Evolutionary conservation across 176 grass and related monocot species (phyloP).

Genomic region (Pontederia paniculata): DNA sequence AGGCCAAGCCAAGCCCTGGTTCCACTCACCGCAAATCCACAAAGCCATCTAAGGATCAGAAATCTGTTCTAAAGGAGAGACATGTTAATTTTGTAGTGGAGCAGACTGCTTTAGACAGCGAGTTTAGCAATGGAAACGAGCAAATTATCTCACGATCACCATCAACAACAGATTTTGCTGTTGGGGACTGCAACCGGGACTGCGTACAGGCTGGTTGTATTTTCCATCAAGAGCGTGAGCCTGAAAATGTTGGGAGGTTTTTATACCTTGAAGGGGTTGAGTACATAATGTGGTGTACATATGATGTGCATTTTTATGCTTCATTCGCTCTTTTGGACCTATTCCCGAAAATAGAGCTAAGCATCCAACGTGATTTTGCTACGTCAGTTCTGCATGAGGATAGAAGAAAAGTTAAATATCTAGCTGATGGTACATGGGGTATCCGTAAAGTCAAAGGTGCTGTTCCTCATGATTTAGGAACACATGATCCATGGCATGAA

Average conservation of each 20-base stretch:
- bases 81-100: neutral
- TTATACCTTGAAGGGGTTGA: slow-evolving; percentile 94
- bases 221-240: slow-evolving; percentile 25
- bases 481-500: slow-evolving; percentile 93
- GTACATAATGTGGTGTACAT: slow-evolving; percentile 97
- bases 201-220: slow-evolving; percentile 23
- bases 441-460: slow-evolving; percentile 77
- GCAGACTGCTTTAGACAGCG: slow-evolving; percentile 7
- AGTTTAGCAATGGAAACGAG: slow-evolving; percentile 15
- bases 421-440: slow-evolving; percentile 82
- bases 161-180: slow-evolving; percentile 21
- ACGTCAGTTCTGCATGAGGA: slow-evolving; percentile 78
- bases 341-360: slow-evolving; percentile 90
- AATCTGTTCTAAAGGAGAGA: slow-evolving; percentile 5
- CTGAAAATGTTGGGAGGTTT: slow-evolving; percentile 86
- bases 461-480: slow-evolving; percentile 92
- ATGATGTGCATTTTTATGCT: slow-evolving; percentile 95
- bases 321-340: slow-evolving; percentile 88
- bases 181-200: slow-evolving; percentile 13
- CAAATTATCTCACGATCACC: slow-evolving; percentile 18
- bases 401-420: slow-evolving; percentile 71
- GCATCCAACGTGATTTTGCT: slow-evolving; percentile 92
- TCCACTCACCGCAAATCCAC: slow-evolving; percentile 20
- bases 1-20: slow-evolving; percentile 36
- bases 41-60: slow-evolving; percentile 16